These are phyloP conservation scores for Dacryopinax primogenitus DNA, from an alignment of 768 basidiomycete species.

Conservation along the genomic window DNA sequence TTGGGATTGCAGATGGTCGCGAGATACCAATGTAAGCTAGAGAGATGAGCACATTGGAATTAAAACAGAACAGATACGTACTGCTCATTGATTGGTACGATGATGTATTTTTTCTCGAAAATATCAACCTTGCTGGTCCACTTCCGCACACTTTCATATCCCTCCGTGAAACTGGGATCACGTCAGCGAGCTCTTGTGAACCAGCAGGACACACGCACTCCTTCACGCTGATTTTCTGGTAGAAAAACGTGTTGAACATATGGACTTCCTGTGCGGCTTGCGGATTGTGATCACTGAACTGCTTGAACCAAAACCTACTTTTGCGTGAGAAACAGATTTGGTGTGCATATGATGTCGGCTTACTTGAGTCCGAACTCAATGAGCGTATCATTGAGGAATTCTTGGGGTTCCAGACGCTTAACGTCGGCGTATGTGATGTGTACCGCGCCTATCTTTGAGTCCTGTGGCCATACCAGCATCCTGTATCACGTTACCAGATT, in stretches of 20 bases:
- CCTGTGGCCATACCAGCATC: slow-evolving; percentile 60
- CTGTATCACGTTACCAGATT: slow-evolving; percentile 28
- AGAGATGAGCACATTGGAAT: not conserved
- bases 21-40: slow-evolving; percentile 91
- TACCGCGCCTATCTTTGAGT: slow-evolving; percentile 53
- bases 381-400: slow-evolving; percentile 90
- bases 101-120: slow-evolving; percentile 82
- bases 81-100: slow-evolving; percentile 97
- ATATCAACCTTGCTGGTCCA: slow-evolving; percentile 87
- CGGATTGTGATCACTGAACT: slow-evolving; percentile 42
- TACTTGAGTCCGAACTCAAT: slow-evolving; percentile 95
- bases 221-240: slow-evolving; percentile 76
- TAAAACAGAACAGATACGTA: slow-evolving; percentile 29
- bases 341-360: slow-evolving; percentile 21
- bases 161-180: slow-evolving; percentile 38
- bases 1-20: slow-evolving; percentile 83
- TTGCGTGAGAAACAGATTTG: not conserved
- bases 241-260: slow-evolving; percentile 96
- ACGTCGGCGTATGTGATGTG: slow-evolving; percentile 72
- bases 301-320: slow-evolving; percentile 54
- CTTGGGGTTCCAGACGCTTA: slow-evolving; percentile 56
- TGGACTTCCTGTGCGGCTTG: slow-evolving; percentile 61
- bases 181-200: slow-evolving; percentile 17
- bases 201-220: slow-evolving; percentile 32
- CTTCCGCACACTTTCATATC: slow-evolving; percentile 75